Evolutionary conservation across 257 asterid species (phyloP).

Genomic region (Solanum pennellii): DNA sequence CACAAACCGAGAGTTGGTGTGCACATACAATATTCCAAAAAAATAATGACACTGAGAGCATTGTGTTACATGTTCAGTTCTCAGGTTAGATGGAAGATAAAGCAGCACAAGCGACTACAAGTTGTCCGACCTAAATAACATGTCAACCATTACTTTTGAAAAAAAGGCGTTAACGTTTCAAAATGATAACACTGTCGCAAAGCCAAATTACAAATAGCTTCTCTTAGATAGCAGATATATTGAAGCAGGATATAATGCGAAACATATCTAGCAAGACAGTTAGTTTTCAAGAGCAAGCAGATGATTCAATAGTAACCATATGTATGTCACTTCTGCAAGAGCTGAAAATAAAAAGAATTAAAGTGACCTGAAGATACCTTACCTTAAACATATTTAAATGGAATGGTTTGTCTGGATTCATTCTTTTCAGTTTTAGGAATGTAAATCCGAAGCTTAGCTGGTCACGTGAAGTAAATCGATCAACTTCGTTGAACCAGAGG

Average conservation of each 20-base stretch:
- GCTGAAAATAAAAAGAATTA: background rate
- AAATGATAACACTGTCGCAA: background rate
- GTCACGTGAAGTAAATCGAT: conserved; percentile 85
- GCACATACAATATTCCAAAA: background rate
- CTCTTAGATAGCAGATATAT: background rate
- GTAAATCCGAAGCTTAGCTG: conserved; percentile 91
- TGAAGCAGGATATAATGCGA: background rate
- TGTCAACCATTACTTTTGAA: background rate
- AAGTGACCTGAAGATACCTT: background rate
- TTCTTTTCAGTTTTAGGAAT: conserved; percentile 62
- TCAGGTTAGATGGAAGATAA: background rate
- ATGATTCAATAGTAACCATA: background rate
- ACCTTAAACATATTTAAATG: conserved; percentile 84
- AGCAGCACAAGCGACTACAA: background rate
- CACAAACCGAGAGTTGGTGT: background rate
- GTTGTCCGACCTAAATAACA: background rate
- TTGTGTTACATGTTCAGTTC: background rate
- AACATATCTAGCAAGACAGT: background rate
- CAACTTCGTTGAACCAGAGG: conserved; percentile 92
- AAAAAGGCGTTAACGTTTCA: background rate
- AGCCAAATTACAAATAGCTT: background rate
- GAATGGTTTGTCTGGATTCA: conserved; percentile 58
- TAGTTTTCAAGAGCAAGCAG: background rate
- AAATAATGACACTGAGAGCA: background rate
- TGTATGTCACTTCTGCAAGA: background rate